These are phyloP conservation scores for Amaranthus palmeri DNA, from an alignment of 148 eudicot genomes.

Conservation along the genomic window DNA sequence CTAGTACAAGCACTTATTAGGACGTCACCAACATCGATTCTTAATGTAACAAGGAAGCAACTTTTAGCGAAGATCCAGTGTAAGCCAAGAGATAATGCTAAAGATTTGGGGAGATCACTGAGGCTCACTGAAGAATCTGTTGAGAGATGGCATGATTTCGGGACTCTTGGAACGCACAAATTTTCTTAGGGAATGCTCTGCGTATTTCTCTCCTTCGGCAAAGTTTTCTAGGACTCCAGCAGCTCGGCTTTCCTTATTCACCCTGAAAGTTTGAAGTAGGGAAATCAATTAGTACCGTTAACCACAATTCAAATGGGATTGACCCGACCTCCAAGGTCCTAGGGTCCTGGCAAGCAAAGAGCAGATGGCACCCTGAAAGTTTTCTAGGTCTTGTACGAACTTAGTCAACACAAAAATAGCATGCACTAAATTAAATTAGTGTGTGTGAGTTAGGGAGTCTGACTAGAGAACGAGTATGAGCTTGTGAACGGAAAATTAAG, in stretches of 20 bases:
- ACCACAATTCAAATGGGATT: no score
- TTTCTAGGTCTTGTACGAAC: no score
- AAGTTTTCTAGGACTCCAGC: slow-evolving; percentile 74
- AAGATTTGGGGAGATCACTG: slow-evolving; percentile 26
- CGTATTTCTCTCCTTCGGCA: slow-evolving; percentile 67
- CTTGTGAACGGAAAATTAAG: no score
- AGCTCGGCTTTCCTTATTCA: slow-evolving; percentile 72
- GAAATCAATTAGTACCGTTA: background rate
- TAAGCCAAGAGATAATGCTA: background rate
- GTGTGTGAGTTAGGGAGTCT: no score
- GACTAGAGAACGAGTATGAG: no score
- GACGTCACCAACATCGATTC: background rate
- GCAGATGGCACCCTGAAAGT: no score
- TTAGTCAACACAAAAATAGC: no score
- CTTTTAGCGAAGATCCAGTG: background rate
- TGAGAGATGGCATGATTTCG: slow-evolving; percentile 77
- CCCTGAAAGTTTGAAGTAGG: slow-evolving; percentile 35
- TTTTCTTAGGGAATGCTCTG: slow-evolving; percentile 57
- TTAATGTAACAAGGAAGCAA: slow-evolving; percentile 2
- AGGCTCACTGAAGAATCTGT: slow-evolving; percentile 69
- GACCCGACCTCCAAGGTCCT: no score
- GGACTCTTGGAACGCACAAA: slow-evolving; percentile 64
- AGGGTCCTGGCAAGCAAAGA: no score
- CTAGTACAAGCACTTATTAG: background rate
- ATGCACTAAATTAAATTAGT: no score